phyloP scores from a whole-genome alignment of 371 early-diverging fungal genomes.

The Actinomucor elegans region DNA sequence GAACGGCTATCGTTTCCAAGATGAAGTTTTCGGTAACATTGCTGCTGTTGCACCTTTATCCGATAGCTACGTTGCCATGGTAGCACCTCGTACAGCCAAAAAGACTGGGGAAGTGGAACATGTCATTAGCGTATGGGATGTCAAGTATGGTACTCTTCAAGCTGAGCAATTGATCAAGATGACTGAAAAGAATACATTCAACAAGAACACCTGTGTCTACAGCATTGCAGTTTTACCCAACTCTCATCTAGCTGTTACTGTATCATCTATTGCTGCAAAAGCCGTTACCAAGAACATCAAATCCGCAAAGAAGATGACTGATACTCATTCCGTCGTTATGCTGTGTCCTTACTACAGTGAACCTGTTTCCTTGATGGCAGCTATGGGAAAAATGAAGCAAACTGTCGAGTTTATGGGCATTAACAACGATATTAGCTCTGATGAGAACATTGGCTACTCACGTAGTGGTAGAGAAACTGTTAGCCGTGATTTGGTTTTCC shows the following conservation, averaged over 20 bases:
- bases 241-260: slow-evolving; percentile 40
- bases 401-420: slow-evolving; percentile 53
- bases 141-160: slow-evolving; percentile 69
- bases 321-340: slow-evolving; percentile 52
- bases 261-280: slow-evolving; percentile 29
- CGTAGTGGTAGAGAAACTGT: slow-evolving; percentile 37
- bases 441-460: slow-evolving; percentile 27
- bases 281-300: slow-evolving; percentile 20
- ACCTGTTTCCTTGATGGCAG: slow-evolving; percentile 67
- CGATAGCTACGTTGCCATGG: slow-evolving; percentile 57
- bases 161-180: slow-evolving; percentile 40
- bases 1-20: slow-evolving; percentile 26
- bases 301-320: slow-evolving; percentile 33
- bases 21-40: slow-evolving; percentile 23
- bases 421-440: slow-evolving; percentile 17
- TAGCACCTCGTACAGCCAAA: slow-evolving; percentile 40
- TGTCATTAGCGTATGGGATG: slow-evolving; percentile 72
- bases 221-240: slow-evolving; percentile 40
- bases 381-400: slow-evolving; percentile 62
- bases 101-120: slow-evolving; percentile 49
- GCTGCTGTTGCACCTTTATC: slow-evolving; percentile 40
- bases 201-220: slow-evolving; percentile 29
- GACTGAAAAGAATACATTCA: slow-evolving; percentile 20
- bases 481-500: slow-evolving; percentile 4
- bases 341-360: slow-evolving; percentile 65